Base-by-base conservation (phyloP, 2,329 filamentous ascomycete species). In the Sphaerulina vaccinii region DNA sequence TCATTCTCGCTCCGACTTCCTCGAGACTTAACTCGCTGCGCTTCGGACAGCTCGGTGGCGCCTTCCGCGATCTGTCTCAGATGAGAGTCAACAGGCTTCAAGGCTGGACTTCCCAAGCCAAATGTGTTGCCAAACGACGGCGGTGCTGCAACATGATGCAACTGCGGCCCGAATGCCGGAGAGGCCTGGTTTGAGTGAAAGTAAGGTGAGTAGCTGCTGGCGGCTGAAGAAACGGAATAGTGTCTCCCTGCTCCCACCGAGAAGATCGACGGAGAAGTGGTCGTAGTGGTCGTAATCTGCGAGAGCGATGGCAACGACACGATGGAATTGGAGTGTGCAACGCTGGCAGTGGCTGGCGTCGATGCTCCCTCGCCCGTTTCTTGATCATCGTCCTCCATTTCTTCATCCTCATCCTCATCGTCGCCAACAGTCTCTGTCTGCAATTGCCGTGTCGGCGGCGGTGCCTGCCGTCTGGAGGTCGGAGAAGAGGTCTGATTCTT, bases 141-240 rank as follows among this genome's bases (percentile, higher is more conserved):
- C 15, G 55, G 52, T 15, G 54, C 54, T 15, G 55, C 57, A 39
- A 63, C 56, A 52, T 67, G 64, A 27, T 56, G 50, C 8, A 70
- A 21, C 46, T 67, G 59, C 5, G 81, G 79, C 0, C 78, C 81
- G 58, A 85, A 82, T 0, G 78, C 77, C 0, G 83, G 82, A 7
- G 81, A 84, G 5, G 77, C 77, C 5, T 77, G 75, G 3, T 79
- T 78, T 22, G 71, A 73, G 43, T 73, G 71, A 37, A 71, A 64
- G 60, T 66, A 68, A 2, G 67, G 65, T 23, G 60, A 62, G 59
- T 68, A 66, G 57, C 62, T 63, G 19, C 68, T 69, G 16, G 69
- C 37, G 19, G 70, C 70, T 2, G 71, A 73, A 16, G 68, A 69
- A 40, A 75, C 66, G 32, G 71, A 71, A 59, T 73, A 65, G 48